Conservation (phyloP, 1,284 basidiomycete species). For the Entoloma clypeatum region DNA sequence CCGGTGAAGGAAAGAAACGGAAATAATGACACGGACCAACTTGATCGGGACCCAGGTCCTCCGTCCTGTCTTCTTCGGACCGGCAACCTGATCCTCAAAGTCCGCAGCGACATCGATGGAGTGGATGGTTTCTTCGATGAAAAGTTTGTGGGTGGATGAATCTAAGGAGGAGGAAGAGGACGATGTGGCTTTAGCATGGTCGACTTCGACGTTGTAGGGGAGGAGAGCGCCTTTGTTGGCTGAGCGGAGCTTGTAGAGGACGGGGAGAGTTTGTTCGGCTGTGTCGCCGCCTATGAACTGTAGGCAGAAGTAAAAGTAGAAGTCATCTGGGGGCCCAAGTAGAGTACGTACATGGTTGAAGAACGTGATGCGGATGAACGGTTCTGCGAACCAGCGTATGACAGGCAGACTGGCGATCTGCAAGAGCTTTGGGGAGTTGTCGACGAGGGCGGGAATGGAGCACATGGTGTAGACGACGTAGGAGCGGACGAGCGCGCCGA, state of each 20-base stretch:
- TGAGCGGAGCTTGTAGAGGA: slow-evolving; percentile 59
- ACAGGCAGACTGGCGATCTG: slow-evolving; percentile 64
- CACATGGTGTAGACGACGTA: slow-evolving; percentile 83
- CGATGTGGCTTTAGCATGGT: slow-evolving; percentile 50
- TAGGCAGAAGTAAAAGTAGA: slow-evolving; percentile 4
- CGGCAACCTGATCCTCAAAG: slow-evolving; percentile 57
- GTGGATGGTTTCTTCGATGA: slow-evolving; percentile 67
- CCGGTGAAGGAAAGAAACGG: neutral
- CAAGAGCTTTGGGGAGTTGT: slow-evolving; percentile 74
- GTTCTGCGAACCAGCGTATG: slow-evolving; percentile 63
- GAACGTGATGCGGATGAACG: slow-evolving; percentile 78
- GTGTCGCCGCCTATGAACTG: slow-evolving; percentile 90
- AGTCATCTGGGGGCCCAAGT: neutral
- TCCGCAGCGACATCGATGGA: slow-evolving; percentile 76
- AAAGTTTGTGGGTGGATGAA: slow-evolving; percentile 49
- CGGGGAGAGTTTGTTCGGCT: slow-evolving; percentile 61
- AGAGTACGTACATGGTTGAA: slow-evolving; percentile 49
- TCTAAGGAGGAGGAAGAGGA: slow-evolving; percentile 15
- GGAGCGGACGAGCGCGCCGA: slow-evolving; percentile 47
- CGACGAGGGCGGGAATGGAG: slow-evolving; percentile 74
- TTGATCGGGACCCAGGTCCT: slow-evolving; percentile 84
- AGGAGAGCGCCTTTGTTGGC: slow-evolving; percentile 79
- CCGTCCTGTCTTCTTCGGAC: slow-evolving; percentile 37
- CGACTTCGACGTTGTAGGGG: slow-evolving; percentile 84
- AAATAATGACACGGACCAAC: slow-evolving; percentile 44